Base-by-base conservation (phyloP, 2,329 filamentous ascomycete species). In the Nectriaceae sp. region DNA sequence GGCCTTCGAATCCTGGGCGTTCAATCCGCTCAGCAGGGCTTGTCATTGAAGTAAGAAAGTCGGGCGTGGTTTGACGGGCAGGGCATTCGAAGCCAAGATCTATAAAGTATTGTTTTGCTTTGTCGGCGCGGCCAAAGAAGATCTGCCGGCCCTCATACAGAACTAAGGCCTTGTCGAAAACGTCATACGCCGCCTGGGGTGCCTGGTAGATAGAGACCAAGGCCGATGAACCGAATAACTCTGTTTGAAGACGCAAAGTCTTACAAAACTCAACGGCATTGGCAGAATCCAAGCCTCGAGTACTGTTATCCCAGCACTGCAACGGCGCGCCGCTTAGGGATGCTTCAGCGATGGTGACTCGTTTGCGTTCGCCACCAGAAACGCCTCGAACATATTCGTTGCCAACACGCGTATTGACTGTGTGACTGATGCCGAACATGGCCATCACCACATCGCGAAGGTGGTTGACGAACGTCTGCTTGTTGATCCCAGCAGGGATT, bases 241-340 rank as follows among this genome's bases (percentile, higher is more conserved):
- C 79, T 1, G 83, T 84, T 11, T 84, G 72, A 5, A 79, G 73
- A 19, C 83, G 72, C 31, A 88, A 66, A 39, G 80, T 83, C 53
- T 80, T 78, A 5, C 84, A 83, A 49, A 85, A 87, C 53, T 87
- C 83, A 2, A 87, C 64, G 0, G 85, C 84, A 1, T 83, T 87
- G n/a, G 78, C 81, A 2, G 80, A 79, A 59, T 88, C 85, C 1
- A 88, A 70, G 15, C 85, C 85, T 42, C 75, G 70, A 0, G 84
- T 88, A 4, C 10, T 11, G 18, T 88, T 88, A 45, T 84, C 87
- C 87, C 87, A 90, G 52, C 84, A 87, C 65, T 89, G 85, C 0
- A 80, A 71, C 71, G 40, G 78, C 67, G 55, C 70, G 39, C 59
- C 58, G 5, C 61, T 59, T 3, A 70, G 50, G 10, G 60, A 57